Evolutionary conservation across 345 rosid genomes (phyloP), one percentile per base, ranked within the genome.

Genomic region (Aquilaria yunnanensis): DNA sequence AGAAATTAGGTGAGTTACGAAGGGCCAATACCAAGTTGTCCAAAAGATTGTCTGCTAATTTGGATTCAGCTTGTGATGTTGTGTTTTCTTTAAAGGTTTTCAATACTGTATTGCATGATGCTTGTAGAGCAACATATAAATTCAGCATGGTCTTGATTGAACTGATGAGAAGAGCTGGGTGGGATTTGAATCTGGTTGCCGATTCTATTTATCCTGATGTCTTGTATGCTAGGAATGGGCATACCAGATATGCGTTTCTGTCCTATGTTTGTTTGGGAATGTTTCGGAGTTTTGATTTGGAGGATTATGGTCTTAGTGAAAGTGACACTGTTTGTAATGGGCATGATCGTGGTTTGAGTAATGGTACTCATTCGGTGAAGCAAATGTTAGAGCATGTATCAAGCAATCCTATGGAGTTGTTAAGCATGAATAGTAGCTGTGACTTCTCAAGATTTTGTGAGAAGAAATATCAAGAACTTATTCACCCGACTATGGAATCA

Each of bases 181-280:
- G 99, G 99, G 89, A 94, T 84, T 81, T 94, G 86, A 78, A 83
- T 75, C 77, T 86, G 79, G 97, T 82, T 0, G 96, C 97, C 7
- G 76, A 59, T 47, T 90, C 80, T 34, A 81, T 88, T 72, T 85
- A 86, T 77, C 54, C 72, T 61, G 81, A 77, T 75, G 62, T 90
- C 14, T 75, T 63, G 14, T 90, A 80, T 73, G 81, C 68, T 48
- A 81, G 81, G 61, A 73, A 72, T 60, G 81, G 81, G 47, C 95
- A 90, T 67, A 78, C 70, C 59, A 74, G 79, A 37, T 94, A 79
- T 69, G 91, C 92, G 0, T 81, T 90, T 76, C 66, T 88, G 51
- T 90, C 97, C 0, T 90, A 94, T 62, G 84, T 88, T 76, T 85
- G 91, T 68, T 65, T 94, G 69, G 85, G 82, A 12, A 88, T 94